Percentiles rank a stretch among this genome's conserved stretches.
These are phyloP conservation scores for Suillus alpinus DNA, from an alignment of 768 basidiomycete species.

Conservation along the genomic window DNA sequence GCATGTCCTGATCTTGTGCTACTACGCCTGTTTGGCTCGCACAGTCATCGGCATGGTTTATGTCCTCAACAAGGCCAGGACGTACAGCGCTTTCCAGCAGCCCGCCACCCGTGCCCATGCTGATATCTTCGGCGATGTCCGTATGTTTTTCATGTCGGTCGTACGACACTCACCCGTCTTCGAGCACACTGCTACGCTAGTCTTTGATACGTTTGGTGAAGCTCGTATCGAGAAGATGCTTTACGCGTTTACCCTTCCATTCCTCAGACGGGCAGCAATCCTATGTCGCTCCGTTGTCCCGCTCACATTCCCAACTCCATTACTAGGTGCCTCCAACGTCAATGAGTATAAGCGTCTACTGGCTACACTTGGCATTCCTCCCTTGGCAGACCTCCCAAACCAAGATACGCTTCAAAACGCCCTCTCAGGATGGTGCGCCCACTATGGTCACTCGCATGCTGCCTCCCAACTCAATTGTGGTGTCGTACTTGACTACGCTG, in stretches of 20 bases:
- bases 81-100: conserved; percentile 42
- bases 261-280: conserved; percentile 85
- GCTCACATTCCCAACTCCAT: conserved; percentile 53
- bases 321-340: conserved; percentile 36
- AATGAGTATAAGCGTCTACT: conserved; percentile 83
- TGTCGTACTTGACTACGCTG: conserved; percentile 78
- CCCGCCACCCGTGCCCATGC: conserved; percentile 51
- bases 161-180: conserved; percentile 86
- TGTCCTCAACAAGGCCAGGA: conserved; percentile 70
- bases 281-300: conserved; percentile 77
- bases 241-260: conserved; percentile 87
- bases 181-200: conserved; percentile 78
- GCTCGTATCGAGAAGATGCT: conserved; percentile 81
- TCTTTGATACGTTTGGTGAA: conserved; percentile 79
- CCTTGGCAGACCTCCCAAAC: conserved; percentile 72
- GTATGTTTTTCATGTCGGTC: conserved; percentile 89
- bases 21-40: conserved; percentile 87
- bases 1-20: conserved; percentile 83
- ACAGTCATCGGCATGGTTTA: conserved; percentile 85
- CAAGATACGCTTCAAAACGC: conserved; percentile 88
- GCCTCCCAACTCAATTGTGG: conserved; percentile 78
- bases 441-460: conserved; percentile 80
- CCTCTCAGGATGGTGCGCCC: conserved; percentile 87
- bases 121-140: conserved; percentile 78
- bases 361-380: conserved; percentile 71